phyloP scores from a whole-genome alignment of 805 yeast species.

The Hanseniaspora thailandica region DNA sequence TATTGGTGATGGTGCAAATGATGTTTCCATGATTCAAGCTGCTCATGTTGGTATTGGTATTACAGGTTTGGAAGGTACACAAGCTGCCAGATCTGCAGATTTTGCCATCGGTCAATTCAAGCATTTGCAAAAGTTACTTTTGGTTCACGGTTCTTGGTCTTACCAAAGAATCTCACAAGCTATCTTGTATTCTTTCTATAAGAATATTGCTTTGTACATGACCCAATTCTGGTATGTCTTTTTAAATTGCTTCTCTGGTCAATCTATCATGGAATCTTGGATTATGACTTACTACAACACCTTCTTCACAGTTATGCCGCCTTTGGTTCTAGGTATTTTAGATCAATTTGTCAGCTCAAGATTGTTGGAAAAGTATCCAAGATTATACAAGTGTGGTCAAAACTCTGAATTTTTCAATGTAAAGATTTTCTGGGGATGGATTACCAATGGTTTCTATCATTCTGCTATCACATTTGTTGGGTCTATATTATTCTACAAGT shows the following conservation, averaged over 20 bases:
- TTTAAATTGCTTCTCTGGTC: constrained; percentile 85
- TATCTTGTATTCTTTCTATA: constrained; percentile 87
- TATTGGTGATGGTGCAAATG: constrained; percentile 98
- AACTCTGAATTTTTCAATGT: constrained; percentile 80
- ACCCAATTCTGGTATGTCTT: constrained; percentile 98
- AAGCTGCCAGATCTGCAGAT: constrained; percentile 97
- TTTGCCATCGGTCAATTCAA: constrained; percentile 92
- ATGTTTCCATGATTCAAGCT: constrained; percentile 97
- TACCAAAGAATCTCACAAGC: constrained; percentile 90
- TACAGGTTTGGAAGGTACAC: constrained; percentile 99
- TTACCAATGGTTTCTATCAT: constrained; percentile 87
- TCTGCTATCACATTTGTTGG: constrained; percentile 75
- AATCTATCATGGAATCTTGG: constrained; percentile 95
- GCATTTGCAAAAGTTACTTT: constrained; percentile 63
- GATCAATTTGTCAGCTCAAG: constrained; percentile 93
- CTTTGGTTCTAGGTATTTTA: constrained; percentile 89
- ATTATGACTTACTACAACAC: constrained; percentile 92
- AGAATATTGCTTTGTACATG: constrained; percentile 90
- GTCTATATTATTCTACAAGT: constrained; percentile 52
- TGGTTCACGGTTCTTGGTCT: constrained; percentile 97
- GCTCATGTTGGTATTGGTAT: constrained; percentile 99
- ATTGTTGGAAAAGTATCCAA: constrained; percentile 82
- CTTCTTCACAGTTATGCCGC: constrained; percentile 86
- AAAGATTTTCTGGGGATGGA: constrained; percentile 94
- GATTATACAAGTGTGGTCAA: constrained; percentile 83